A percentile compares a stretch with the other conserved stretches of the same genome.
Conservation (phyloP, 352 stramenopile species). For the Bremia lactucae region DNA sequence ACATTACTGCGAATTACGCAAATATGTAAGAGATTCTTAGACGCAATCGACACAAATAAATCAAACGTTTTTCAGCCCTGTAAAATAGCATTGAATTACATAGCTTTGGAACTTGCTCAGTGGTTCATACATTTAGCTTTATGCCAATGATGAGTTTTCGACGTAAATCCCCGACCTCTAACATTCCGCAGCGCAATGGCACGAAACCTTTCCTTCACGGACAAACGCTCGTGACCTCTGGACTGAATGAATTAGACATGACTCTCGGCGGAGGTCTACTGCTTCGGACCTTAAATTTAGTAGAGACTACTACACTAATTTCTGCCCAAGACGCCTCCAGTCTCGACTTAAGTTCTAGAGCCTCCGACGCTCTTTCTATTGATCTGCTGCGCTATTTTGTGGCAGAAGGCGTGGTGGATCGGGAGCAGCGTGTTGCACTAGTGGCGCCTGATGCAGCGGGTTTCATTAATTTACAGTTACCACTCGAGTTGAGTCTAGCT, state of each 20-base stretch:
- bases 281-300: constrained; percentile 34
- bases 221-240: constrained; percentile 45
- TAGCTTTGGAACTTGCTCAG: no score
- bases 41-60: no score
- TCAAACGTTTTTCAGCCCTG: no score
- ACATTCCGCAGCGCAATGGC: background rate
- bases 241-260: constrained; percentile 40
- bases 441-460: constrained; percentile 26
- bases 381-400: constrained; percentile 61
- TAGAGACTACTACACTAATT: constrained; percentile 23
- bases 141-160: constrained; percentile 10
- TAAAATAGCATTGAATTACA: no score
- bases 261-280: constrained; percentile 45
- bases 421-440: constrained; percentile 24
- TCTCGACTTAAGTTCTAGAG: constrained; percentile 2
- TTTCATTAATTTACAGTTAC: constrained; percentile 34
- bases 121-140: no score
- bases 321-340: background rate
- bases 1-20: no score
- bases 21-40: no score
- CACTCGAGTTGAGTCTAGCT: constrained; percentile 52
- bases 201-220: constrained; percentile 64
- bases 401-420: constrained; percentile 38
- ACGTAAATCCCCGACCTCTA: background rate
- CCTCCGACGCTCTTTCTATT: constrained; percentile 24